These are phyloP conservation scores for Blechomonas ayalai DNA, from an alignment of 208 protist species.

Conservation along the genomic window DNA sequence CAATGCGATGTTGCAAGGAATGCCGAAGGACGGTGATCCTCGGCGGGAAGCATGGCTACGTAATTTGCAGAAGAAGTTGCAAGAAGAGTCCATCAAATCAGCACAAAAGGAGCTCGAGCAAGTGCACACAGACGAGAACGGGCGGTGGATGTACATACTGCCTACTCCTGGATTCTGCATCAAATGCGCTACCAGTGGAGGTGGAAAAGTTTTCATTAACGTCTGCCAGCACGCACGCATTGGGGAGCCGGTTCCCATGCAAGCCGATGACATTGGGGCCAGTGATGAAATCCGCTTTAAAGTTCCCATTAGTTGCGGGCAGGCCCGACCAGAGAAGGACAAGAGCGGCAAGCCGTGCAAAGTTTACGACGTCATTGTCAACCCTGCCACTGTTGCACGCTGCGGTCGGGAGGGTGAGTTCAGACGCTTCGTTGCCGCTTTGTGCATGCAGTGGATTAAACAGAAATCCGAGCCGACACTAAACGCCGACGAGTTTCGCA, in stretches of 20 bases:
- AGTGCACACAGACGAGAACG: conserved; percentile 80
- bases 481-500: conserved; percentile 79
- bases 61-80: conserved; percentile 57
- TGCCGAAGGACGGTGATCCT: conserved; percentile 71
- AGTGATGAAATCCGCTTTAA: conserved; percentile 68
- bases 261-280: conserved; percentile 6
- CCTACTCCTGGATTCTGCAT: conserved; percentile 82
- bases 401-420: conserved; percentile 76
- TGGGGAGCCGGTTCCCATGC: conserved; percentile 81
- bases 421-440: conserved; percentile 72
- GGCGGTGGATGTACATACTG: conserved; percentile 85
- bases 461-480: conserved; percentile 88
- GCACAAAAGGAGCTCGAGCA: conserved; percentile 67
- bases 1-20: conserved; percentile 28
- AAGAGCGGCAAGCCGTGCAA: conserved; percentile 82
- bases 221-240: conserved; percentile 81
- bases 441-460: conserved; percentile 88
- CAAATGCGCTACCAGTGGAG: conserved; percentile 58
- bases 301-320: conserved; percentile 84
- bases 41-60: conserved; percentile 63
- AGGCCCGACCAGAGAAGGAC: conserved; percentile 69
- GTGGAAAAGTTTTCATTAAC: conserved; percentile 87
- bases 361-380: conserved; percentile 90
- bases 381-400: conserved; percentile 63
- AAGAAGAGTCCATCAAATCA: conserved; percentile 44